A percentile compares a stretch with the other conserved stretches of the same genome.
phyloP scores from a whole-genome alignment of 1,284 basidiomycete species.

The Salmacisia buchloeana region DNA sequence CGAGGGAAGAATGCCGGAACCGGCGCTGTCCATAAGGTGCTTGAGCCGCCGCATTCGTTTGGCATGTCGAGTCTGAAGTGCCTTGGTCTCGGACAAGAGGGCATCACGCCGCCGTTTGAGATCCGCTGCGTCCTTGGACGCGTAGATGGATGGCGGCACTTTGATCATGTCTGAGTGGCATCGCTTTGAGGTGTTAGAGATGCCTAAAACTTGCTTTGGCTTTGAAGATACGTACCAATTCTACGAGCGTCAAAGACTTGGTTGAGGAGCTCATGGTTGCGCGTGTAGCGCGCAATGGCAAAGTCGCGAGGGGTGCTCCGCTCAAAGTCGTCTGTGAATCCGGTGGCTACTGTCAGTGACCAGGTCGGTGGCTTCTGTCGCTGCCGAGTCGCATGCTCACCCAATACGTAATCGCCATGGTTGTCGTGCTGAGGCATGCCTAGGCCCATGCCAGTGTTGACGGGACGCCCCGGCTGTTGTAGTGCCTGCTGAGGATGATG shows the following conservation, averaged over 20 bases:
- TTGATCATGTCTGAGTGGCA: conserved; percentile 21
- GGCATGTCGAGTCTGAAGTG: conserved; percentile 16
- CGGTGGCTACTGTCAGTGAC: background rate
- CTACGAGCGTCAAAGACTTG: conserved; percentile 41
- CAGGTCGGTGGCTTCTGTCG: background rate
- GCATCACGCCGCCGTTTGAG: conserved; percentile 19
- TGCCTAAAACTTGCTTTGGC: background rate
- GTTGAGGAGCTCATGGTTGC: conserved; percentile 44
- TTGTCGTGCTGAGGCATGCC: conserved; percentile 17
- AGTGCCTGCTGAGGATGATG: background rate
- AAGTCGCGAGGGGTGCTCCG: conserved; percentile 38
- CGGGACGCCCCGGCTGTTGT: background rate
- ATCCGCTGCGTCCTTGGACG: conserved; percentile 19
- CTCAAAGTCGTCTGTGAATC: conserved; percentile 39
- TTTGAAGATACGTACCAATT: conserved; percentile 22
- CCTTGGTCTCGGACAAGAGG: conserved; percentile 19
- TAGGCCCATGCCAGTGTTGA: conserved; percentile 10
- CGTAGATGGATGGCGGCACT: conserved; percentile 36
- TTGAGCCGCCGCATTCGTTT: conserved; percentile 14
- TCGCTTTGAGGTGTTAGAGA: background rate
- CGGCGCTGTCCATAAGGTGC: conserved; percentile 8
- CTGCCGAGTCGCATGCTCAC: background rate
- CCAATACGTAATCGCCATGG: conserved; percentile 18
- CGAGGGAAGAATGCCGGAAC: background rate
- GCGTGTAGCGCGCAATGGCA: conserved; percentile 40